Evolutionary conservation across 2,329 filamentous ascomycete species (phyloP).

Genomic region (Zarea fungicola): DNA sequence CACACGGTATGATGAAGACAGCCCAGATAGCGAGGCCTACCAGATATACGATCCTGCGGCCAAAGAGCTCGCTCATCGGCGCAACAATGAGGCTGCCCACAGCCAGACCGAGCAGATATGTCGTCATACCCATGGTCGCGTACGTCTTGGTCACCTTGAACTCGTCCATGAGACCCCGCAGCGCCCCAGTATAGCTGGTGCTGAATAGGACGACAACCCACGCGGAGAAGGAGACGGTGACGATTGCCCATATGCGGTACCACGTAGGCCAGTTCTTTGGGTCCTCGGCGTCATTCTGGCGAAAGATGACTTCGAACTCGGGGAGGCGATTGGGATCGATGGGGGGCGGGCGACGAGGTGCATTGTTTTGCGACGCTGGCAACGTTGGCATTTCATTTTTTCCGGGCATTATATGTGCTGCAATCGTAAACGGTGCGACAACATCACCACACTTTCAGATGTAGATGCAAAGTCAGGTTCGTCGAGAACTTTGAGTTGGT

Average conservation of each 20-base stretch:
- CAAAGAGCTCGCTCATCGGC: slow-evolving; percentile 62
- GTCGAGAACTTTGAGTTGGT: neutral
- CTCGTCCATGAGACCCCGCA: slow-evolving; percentile 58
- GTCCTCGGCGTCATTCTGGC: slow-evolving; percentile 55
- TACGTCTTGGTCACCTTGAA: slow-evolving; percentile 53
- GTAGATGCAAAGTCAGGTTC: too few relatives aligned
- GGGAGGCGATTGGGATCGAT: neutral
- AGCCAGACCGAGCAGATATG: slow-evolving; percentile 66
- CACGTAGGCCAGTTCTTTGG: slow-evolving; percentile 62
- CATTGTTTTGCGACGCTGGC: neutral
- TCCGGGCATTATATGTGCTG: neutral
- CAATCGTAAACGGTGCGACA: neutral
- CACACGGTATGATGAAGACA: slow-evolving; percentile 62
- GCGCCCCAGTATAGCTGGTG: slow-evolving; percentile 66
- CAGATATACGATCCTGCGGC: slow-evolving; percentile 58
- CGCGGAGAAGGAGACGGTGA: slow-evolving; percentile 33
- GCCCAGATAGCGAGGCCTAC: slow-evolving; percentile 56
- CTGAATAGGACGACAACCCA: slow-evolving; percentile 57
- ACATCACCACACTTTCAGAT: too few relatives aligned
- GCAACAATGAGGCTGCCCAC: slow-evolving; percentile 63
- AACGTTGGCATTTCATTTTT: neutral
- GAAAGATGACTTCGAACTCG: slow-evolving; percentile 65
- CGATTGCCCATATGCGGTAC: slow-evolving; percentile 28
- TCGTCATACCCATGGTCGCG: slow-evolving; percentile 65
- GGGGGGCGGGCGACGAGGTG: neutral